Base-by-base conservation (phyloP, 352 stramenopile genomes). In the Phytopythium ostracodes region DNA sequence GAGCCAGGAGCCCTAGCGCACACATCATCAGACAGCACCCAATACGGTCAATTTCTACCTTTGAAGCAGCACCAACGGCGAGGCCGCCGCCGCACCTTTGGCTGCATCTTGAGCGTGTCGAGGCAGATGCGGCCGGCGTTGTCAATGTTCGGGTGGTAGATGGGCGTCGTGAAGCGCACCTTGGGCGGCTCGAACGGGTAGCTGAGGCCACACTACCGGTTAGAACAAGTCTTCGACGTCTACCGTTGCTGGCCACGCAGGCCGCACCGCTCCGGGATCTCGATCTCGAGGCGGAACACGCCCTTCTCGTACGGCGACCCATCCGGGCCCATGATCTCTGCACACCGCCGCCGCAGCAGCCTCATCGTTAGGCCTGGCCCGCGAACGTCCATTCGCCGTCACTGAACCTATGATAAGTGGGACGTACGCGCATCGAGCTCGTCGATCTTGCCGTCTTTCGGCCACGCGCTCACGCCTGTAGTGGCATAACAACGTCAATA, bases 91-190 rank as follows among this genome's bases (percentile, higher is more conserved):
- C 38, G 52, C 15, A 88, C 84, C 75, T 94, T 92, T 20, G 89
- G 89, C 60, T 92, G 87, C 87, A 94, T 96, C 73, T 97, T 97
- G 56, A 97, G 82, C 15, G 87, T 96, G 66, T 97, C 89, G 7
- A 97, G 78, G 59, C 88, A 97, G 51, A 97, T 97, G 31, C 90
- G 81, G 6, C 90, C 90, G 3, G 71, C 83, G 56, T 93, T 86
- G 47, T 94, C 85, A 53, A 94, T 94, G 63, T 94, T 94, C 17
- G 85, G 85, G 46, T 94, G 85, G 67, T 87, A 94, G 63, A 94
- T 94, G 7, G 81, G 85, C 57, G 85, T 94, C 20, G 75, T 50
- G 49, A 94, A 94, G 50, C 73, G 67, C 25, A 94, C 83, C 63
- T 92, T 91, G 3, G 85, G 85, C 10, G 85, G 85, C 63, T 94